Percentiles rank a stretch among this genome's conserved stretches.
phyloP scores from a whole-genome alignment of 1,284 basidiomycete genomes.

The Thecaphora thlaspeos region DNA sequence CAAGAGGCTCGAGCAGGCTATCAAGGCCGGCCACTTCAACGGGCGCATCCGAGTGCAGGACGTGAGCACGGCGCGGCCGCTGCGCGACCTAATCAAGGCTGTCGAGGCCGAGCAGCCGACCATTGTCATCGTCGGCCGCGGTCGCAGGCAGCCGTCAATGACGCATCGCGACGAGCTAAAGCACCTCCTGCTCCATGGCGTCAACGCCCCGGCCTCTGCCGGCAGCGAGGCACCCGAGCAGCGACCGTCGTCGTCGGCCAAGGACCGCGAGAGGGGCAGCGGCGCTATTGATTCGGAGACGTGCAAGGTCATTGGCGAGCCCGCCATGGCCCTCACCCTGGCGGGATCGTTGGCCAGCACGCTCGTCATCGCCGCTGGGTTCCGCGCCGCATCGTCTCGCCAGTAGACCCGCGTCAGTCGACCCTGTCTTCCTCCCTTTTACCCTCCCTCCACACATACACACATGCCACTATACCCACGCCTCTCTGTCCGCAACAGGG shows the following conservation, averaged over 20 bases:
- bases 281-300: slow-evolving; percentile 23
- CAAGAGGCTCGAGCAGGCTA: slow-evolving; percentile 24
- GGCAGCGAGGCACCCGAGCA: neutral
- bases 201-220: neutral
- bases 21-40: slow-evolving; percentile 14
- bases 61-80: slow-evolving; percentile 19
- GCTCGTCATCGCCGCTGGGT: slow-evolving; percentile 41
- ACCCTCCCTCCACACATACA: too few relatives aligned
- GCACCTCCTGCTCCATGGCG: slow-evolving; percentile 12
- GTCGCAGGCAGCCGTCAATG: slow-evolving; percentile 41
- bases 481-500: too few relatives aligned
- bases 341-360: slow-evolving; percentile 18
- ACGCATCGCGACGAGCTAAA: slow-evolving; percentile 49
- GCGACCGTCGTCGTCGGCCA: neutral
- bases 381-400: too few relatives aligned
- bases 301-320: slow-evolving; percentile 49
- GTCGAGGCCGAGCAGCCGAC: slow-evolving; percentile 21
- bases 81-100: slow-evolving; percentile 18
- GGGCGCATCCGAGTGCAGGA: slow-evolving; percentile 15
- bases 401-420: too few relatives aligned
- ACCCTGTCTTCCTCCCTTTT: too few relatives aligned
- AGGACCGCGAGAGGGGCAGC: too few relatives aligned
- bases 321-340: slow-evolving; percentile 38
- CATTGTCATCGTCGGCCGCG: slow-evolving; percentile 43
- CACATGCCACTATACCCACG: too few relatives aligned